Conservation (phyloP, 129 eudicot species). For the Lactuca sativa region DNA sequence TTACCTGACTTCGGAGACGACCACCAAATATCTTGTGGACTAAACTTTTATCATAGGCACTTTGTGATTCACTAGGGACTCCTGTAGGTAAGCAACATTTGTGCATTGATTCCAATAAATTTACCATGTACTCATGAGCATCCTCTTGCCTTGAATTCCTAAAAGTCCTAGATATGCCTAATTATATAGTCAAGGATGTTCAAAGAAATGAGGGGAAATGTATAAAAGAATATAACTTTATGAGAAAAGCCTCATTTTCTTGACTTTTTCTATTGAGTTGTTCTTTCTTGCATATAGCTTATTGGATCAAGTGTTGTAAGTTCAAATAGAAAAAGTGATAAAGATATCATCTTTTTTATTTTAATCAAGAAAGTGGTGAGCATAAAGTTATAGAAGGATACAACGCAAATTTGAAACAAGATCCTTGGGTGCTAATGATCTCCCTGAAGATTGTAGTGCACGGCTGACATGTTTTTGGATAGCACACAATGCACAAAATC, state of each 20-base stretch:
- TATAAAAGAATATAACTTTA: neutral
- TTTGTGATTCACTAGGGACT: constrained; percentile 88
- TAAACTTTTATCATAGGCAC: constrained; percentile 92
- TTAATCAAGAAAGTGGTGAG: neutral
- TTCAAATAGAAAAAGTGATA: no score
- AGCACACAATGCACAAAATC: constrained; percentile 96
- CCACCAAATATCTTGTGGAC: constrained; percentile 97
- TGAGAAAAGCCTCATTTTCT: neutral
- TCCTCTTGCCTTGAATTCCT: constrained; percentile 95
- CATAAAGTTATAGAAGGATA: constrained; percentile 51
- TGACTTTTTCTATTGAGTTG: neutral
- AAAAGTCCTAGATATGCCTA: constrained; percentile 87
- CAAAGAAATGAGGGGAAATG: neutral
- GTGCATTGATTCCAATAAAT: constrained; percentile 93
- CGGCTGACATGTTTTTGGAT: constrained; percentile 94
- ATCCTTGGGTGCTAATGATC: constrained; percentile 86
- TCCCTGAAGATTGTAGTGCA: constrained; percentile 80
- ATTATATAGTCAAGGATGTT: constrained; percentile 46
- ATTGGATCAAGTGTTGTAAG: neutral
- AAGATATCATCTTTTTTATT: neutral
- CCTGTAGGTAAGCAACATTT: constrained; percentile 94
- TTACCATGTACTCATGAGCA: constrained; percentile 98
- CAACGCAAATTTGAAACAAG: constrained; percentile 88
- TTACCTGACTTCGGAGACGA: constrained; percentile 88
- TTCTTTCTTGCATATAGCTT: no score